A percentile compares a stretch with the other conserved stretches of the same genome.
Conservation (phyloP, 2,329 filamentous ascomycete genomes). For the Fusarium sp. region DNA sequence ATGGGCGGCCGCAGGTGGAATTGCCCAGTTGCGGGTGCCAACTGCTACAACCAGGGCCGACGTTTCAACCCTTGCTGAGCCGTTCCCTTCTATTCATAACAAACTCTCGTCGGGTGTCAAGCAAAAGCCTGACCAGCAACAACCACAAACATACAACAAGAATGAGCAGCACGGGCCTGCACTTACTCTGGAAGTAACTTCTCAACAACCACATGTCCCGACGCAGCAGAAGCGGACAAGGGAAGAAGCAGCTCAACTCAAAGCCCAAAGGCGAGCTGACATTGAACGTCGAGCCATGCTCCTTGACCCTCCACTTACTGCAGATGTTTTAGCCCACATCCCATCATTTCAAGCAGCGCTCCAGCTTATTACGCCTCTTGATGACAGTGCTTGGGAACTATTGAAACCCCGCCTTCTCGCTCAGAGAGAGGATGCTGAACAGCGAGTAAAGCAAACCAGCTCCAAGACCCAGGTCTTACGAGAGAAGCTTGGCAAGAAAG, state of each 20-base stretch:
- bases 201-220: slow-evolving; percentile 3
- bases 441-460: slow-evolving; percentile 59
- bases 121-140: slow-evolving; percentile 6
- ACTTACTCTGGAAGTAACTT: slow-evolving; percentile 10
- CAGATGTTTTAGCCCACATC: slow-evolving; percentile 74
- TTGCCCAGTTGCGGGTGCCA: slow-evolving; percentile 52
- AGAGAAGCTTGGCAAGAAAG: slow-evolving; percentile 44
- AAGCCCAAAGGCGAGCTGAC: slow-evolving; percentile 72
- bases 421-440: slow-evolving; percentile 74
- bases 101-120: not conserved
- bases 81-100: not conserved
- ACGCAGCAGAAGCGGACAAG: slow-evolving; percentile 64
- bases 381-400: slow-evolving; percentile 76
- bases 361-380: slow-evolving; percentile 75
- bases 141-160: not conserved
- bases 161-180: slow-evolving; percentile 13
- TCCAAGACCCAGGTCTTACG: slow-evolving; percentile 51
- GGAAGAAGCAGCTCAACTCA: slow-evolving; percentile 72
- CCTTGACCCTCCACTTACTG: slow-evolving; percentile 73
- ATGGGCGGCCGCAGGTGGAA: slow-evolving; percentile 68
- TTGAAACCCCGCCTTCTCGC: slow-evolving; percentile 75
- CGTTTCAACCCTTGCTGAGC: not conserved
- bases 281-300: slow-evolving; percentile 77
- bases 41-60: slow-evolving; percentile 5
- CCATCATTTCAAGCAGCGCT: slow-evolving; percentile 80